Conservation (phyloP, 1,284 basidiomycete genomes). For the Sporisorium graminicola region DNA sequence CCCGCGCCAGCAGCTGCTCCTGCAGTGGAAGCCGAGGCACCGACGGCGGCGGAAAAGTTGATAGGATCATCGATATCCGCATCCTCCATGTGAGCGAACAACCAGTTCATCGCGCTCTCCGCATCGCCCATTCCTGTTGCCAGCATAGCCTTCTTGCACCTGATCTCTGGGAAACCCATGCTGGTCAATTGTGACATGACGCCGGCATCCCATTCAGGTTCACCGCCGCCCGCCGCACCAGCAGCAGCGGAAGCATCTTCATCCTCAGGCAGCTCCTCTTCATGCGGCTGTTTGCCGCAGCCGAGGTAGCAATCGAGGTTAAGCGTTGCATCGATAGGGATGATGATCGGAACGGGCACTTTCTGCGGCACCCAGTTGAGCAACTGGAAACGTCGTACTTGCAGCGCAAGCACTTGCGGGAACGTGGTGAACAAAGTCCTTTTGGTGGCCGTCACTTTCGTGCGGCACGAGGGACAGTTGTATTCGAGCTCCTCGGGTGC, state of each 20-base stretch:
- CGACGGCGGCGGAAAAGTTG: slow-evolving; percentile 53
- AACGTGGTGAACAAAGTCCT: slow-evolving; percentile 83
- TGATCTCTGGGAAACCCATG: slow-evolving; percentile 65
- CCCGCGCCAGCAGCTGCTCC: slow-evolving; percentile 62
- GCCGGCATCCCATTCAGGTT: slow-evolving; percentile 51
- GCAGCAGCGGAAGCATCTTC: neutral
- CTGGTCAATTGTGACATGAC: slow-evolving; percentile 62
- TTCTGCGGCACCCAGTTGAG: slow-evolving; percentile 98
- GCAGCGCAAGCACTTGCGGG: slow-evolving; percentile 88
- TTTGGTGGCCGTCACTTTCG: slow-evolving; percentile 78
- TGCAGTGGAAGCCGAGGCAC: neutral
- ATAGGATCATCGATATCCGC: slow-evolving; percentile 89
- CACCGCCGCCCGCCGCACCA: slow-evolving; percentile 1
- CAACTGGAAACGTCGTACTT: slow-evolving; percentile 94
- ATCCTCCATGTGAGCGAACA: slow-evolving; percentile 95
- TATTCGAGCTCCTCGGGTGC: slow-evolving; percentile 81
- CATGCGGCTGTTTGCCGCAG: slow-evolving; percentile 79
- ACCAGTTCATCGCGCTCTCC: slow-evolving; percentile 92
- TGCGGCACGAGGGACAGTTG: slow-evolving; percentile 76
- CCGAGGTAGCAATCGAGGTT: slow-evolving; percentile 80
- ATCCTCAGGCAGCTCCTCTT: slow-evolving; percentile 80
- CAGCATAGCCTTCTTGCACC: slow-evolving; percentile 76
- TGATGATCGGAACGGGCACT: slow-evolving; percentile 87
- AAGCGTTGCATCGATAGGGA: slow-evolving; percentile 75
- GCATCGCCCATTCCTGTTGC: slow-evolving; percentile 82